Base-by-base conservation (phyloP, 2,329 filamentous ascomycete species). In the Neopestalotiopsis rosae region DNA sequence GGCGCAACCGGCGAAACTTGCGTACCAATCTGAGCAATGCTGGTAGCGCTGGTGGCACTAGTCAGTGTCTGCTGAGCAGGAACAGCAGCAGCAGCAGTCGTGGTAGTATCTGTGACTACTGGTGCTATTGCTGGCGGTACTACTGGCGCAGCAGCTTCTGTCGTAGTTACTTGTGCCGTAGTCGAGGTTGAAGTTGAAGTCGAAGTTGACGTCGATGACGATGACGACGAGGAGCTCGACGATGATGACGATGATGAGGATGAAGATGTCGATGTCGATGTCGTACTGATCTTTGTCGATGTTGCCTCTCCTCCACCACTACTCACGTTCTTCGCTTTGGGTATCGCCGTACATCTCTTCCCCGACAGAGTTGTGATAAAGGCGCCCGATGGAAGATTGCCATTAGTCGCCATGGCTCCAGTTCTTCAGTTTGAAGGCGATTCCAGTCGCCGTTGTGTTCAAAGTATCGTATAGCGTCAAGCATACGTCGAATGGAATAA, bases 271-370 rank as follows among this genome's bases (percentile, higher is more conserved):
- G 13, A 75, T 61, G 3, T 78, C 71, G 2, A 75, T 72, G 4
- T 75, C 74, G 14, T 65, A 71, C 32, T 68, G n/a, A 66, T 70
- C 24, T 57, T 66, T 30, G 71, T 70, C 69, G 69, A 58, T 69
- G 71, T 71, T 71, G 73, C 24, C 52, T 68, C 71, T 68, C 68
- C 73, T 56, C 69, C 68, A 66, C 66, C 67, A 64, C 71, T 52
- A 52, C 17, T 70, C 67, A 57, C 72, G 61, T 72, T 69, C 61
- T 72, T 69, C 30, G 68, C 71, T 73, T 76, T 85, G 62, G 86
- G 86, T 71, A 88, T 80, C 70, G 84, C 86, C 74, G 87, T 89
- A 80, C 87, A 88, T 77, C 82, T 82, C 76, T 82, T 84, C 65
- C 85, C 85, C 68, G 82, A 77, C 67, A 88, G 80, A 63, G 78